Evolutionary conservation across 129 eudicot genomes (phyloP), one percentile per base, ranked within the genome.

Genomic region (Chrysanthemum makinoi): DNA sequence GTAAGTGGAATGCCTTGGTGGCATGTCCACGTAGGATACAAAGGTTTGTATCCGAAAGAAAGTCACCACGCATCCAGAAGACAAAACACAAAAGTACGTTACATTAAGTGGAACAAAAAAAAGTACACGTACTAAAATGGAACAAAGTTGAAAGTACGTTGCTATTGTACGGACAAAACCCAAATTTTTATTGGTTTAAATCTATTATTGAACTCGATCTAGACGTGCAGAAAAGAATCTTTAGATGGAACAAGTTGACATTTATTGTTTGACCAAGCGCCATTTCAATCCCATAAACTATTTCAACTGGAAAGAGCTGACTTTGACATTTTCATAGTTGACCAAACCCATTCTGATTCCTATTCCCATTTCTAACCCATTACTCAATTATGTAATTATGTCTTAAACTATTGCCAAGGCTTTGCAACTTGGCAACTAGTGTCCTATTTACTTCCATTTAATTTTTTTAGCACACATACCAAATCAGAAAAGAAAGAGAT

Each of bases 301-400:
- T 43, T 44, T 10, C 71, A 70, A 63, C 19, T 74, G 24, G 55
- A 10, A 74, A 75, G 66, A 65, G 79, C 17, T 39, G 62, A 43
- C 72, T 35, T 65, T 74, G 72, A 65, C 58, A 14, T 65, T 64
- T 13, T 10, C 26, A 20, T 16, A 63, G 56, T 51, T 75, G 65
- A 75, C 79, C 8, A 16, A 1, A 1, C 59, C 18, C 65, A 54
- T 43, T 73, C 56, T 12, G 56, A 54, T 44, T 74, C 57, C 3
- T 55, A 53, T 24, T 61, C n/a, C 77, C 55, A 33, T 73, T 53
- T 10, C 54, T 39, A 0, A 39, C 46, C 10, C 46, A 39, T 39
- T 39, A 39, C 46, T 39, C 46, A 39, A 6, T 35, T 35, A 5
- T 35, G 44, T 62, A 15, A 33, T 30, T 53, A 65, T 52, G 4